Percentiles rank a stretch among this genome's conserved stretches.
Conservation (phyloP, 2,329 filamentous ascomycete genomes). For the Claviceps pazoutovae region DNA sequence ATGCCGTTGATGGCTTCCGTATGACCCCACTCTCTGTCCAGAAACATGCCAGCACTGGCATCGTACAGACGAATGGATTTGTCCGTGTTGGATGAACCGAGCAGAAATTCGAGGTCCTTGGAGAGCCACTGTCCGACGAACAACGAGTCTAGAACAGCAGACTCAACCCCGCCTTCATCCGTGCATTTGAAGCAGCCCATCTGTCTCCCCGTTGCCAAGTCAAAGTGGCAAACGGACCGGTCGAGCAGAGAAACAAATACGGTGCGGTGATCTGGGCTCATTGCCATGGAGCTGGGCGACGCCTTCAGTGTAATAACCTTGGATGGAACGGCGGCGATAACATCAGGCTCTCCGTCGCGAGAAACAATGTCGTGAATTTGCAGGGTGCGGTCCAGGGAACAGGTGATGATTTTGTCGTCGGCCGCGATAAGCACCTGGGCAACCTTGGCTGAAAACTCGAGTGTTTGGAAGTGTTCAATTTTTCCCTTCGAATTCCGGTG, state of each 20-base stretch:
- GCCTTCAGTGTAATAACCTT: constrained; percentile 72
- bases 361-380: constrained; percentile 68
- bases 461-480: constrained; percentile 75
- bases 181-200: constrained; percentile 66
- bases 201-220: constrained; percentile 53
- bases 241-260: constrained; percentile 47
- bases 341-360: constrained; percentile 48
- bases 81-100: constrained; percentile 86
- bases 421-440: constrained; percentile 60
- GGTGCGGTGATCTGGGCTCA: constrained; percentile 46
- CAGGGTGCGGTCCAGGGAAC: constrained; percentile 75
- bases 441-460: constrained; percentile 85
- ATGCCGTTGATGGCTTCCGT: constrained; percentile 87
- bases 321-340: constrained; percentile 62
- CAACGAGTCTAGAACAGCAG: constrained; percentile 71
- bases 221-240: constrained; percentile 45
- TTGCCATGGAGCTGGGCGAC: constrained; percentile 71
- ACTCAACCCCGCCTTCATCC: constrained; percentile 66
- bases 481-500: constrained; percentile 37
- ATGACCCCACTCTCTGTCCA: constrained; percentile 88
- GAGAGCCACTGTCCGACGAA: constrained; percentile 44
- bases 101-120: constrained; percentile 49
- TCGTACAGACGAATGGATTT: constrained; percentile 92
- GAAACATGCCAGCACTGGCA: constrained; percentile 56
- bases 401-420: constrained; percentile 65